Conservation (phyloP, 2,329 filamentous ascomycete species). For the Trichophyton schoenleinii region DNA sequence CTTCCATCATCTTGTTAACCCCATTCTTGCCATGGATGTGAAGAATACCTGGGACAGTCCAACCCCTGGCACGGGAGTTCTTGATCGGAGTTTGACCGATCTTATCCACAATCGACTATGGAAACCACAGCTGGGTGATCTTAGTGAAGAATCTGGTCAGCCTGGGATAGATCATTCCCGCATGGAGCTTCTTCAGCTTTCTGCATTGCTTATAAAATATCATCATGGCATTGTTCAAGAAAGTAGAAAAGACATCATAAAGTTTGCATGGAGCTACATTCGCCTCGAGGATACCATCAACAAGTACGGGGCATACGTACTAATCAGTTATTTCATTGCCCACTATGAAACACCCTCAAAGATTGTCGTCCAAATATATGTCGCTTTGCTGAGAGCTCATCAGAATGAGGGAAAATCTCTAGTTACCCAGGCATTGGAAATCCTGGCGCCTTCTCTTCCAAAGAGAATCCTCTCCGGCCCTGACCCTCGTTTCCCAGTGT, state of each 20-base stretch:
- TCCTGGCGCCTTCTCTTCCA: constrained; percentile 86
- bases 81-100: constrained; percentile 79
- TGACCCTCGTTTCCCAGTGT: constrained; percentile 63
- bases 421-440: constrained; percentile 85
- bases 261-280: constrained; percentile 98
- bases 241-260: constrained; percentile 92
- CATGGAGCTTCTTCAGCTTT: constrained; percentile 91
- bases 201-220: constrained; percentile 89
- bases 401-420: constrained; percentile 87
- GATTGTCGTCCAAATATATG: constrained; percentile 91
- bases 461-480: constrained; percentile 54
- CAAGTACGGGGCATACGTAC: constrained; percentile 93
- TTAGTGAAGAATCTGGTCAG: constrained; percentile 69
- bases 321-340: constrained; percentile 95
- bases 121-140: constrained; percentile 74
- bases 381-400: constrained; percentile 78
- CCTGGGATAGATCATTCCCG: constrained; percentile 87
- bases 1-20: constrained; percentile 85
- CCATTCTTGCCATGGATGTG: constrained; percentile 91
- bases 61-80: constrained; percentile 54
- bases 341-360: constrained; percentile 93
- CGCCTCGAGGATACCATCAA: constrained; percentile 97
- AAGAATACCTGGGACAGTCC: constrained; percentile 61
- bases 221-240: constrained; percentile 80
- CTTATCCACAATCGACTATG: constrained; percentile 86